Base-by-base conservation (phyloP, 2,329 filamentous ascomycete species). In the Diplodia sapinea region DNA sequence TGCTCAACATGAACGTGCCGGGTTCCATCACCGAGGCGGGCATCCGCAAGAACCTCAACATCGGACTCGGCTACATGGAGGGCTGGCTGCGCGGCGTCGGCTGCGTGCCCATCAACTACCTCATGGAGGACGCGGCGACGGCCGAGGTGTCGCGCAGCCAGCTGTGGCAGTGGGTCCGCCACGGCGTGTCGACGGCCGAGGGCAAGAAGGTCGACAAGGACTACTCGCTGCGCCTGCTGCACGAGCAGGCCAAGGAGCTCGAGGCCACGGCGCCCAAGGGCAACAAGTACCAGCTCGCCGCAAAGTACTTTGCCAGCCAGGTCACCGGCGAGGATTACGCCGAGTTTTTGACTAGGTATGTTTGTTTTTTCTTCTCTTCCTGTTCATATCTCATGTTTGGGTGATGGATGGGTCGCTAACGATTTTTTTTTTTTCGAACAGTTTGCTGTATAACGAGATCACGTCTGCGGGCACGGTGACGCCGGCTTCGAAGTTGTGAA, bases 41-140 rank as follows among this genome's bases (percentile, higher is more conserved):
- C 68, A 97, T 99, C 83, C 89, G 92, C 77, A 97, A 97, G 89
- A 99, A 98, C 84, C 85, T 99, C 71, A 94, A 93, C 82, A 98
- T 99, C 72, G 95, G 94, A 49, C 88, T 99, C 6, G 91, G 91
- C 63, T 99, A 99, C 83, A 99, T 98, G 94, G 95, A 99, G 82
- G 95, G 93, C 70, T 99, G 95, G 95, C 85, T 98, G 69, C 91
- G 94, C 70, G 95, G 94, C 40, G 87, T 98, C 26, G 95, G 95
- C 68, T 99, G 95, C 75, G 94, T 98, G 65, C 95, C 95, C 59
- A 97, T 98, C 82, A 97, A 98, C 85, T 96, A 91, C 79, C 86
- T 98, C 67, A 98, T 98, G 94, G 95, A 99, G 83, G 95, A 98
- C 74, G 95, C 95, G 20, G 95, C 95, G 29, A 99, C 95, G 1